These are phyloP conservation scores for Fusarium piperis DNA, from an alignment of 2,329 filamentous ascomycete genomes.

Conservation along the genomic window DNA sequence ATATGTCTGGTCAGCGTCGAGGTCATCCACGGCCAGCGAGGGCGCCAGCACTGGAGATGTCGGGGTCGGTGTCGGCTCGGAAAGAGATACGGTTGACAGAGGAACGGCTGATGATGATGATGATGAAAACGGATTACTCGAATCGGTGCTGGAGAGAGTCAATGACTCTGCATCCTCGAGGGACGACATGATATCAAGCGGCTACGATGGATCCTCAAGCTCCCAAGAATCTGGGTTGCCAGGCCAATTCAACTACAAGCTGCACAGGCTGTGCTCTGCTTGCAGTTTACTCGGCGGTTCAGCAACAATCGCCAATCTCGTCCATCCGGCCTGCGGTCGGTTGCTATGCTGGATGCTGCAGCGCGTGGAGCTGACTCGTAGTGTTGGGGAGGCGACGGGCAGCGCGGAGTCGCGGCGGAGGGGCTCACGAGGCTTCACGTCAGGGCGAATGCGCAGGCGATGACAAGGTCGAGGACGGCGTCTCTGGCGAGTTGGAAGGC, in stretches of 20 bases:
- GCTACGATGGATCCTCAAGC: constrained; percentile 9
- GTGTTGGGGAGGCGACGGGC: background rate
- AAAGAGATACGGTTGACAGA: constrained; percentile 24
- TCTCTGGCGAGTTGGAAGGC: constrained; percentile 22
- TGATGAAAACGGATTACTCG: constrained; percentile 16
- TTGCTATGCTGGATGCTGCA: background rate
- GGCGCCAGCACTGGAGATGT: constrained; percentile 21
- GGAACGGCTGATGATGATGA: constrained; percentile 25
- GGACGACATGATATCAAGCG: constrained; percentile 27
- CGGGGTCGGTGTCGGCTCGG: constrained; percentile 25
- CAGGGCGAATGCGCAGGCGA: constrained; percentile 12
- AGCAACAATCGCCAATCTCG: constrained; percentile 26
- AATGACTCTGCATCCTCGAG: constrained; percentile 19
- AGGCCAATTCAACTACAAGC: constrained; percentile 31
- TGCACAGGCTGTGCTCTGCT: constrained; percentile 24
- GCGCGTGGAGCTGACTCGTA: constrained; percentile 10
- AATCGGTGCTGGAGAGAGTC: constrained; percentile 12
- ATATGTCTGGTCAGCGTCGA: constrained; percentile 36
- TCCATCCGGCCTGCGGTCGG: constrained; percentile 35
- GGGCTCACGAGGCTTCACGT: constrained; percentile 19
- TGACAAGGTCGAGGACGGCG: constrained; percentile 15
- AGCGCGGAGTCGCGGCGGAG: background rate
- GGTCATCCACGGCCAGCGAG: constrained; percentile 32
- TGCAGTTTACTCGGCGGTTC: constrained; percentile 38
- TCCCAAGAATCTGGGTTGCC: constrained; percentile 9